phyloP scores from a whole-genome alignment of 371 early-diverging fungal species.

The Chytridium lagenaria region DNA sequence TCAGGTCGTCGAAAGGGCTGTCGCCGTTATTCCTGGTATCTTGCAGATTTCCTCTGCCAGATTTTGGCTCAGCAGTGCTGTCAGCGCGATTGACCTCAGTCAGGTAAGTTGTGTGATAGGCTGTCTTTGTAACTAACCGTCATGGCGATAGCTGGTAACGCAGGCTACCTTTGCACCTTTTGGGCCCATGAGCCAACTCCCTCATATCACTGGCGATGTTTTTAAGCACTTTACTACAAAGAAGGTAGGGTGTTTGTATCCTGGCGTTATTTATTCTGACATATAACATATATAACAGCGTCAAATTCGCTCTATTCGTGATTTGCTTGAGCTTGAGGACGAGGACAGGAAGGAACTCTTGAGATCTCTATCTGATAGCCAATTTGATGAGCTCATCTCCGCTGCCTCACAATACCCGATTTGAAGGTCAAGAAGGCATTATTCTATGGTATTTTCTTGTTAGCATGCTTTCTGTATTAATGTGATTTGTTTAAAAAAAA shows the following conservation, averaged over 20 bases:
- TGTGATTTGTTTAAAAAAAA: too few species aligned
- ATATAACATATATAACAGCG: too few species aligned
- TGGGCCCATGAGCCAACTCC: constrained; percentile 84
- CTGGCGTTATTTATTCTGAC: too few species aligned
- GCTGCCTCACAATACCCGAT: constrained; percentile 80
- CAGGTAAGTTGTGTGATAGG: constrained; percentile 56
- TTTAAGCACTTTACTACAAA: constrained; percentile 49
- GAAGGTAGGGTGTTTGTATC: constrained; percentile 39
- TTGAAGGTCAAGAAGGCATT: constrained; percentile 75
- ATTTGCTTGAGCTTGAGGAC: constrained; percentile 70
- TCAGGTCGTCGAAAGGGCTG: constrained; percentile 69
- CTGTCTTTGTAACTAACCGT: constrained; percentile 35
- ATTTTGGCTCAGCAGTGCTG: constrained; percentile 73
- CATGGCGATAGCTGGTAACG: constrained; percentile 62
- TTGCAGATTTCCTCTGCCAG: constrained; percentile 87
- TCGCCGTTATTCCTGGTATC: constrained; percentile 78
- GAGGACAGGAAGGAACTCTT: constrained; percentile 65
- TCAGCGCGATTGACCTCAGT: constrained; percentile 73
- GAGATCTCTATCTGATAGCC: constrained; percentile 53
- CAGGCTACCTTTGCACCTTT: constrained; percentile 62
- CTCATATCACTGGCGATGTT: constrained; percentile 54
- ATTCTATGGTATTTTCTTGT: constrained; percentile 78
- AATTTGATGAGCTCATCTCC: constrained; percentile 71
- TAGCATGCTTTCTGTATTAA: too few species aligned
- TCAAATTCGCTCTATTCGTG: constrained; percentile 62